Base-by-base conservation (phyloP, 805 yeast species). In the Metahyphopichia silvanorum region DNA sequence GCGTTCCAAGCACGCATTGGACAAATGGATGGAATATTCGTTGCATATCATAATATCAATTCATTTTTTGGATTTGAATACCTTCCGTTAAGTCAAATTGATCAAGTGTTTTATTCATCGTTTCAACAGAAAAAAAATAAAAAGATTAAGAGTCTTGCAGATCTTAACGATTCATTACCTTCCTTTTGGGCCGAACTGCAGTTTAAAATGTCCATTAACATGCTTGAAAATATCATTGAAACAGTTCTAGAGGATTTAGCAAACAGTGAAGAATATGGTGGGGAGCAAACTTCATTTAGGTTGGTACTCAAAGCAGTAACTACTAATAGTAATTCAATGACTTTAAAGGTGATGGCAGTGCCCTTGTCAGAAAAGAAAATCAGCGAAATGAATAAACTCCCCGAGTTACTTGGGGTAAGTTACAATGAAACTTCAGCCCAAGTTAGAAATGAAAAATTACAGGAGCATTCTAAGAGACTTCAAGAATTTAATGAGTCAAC, bases 11-110 rank as follows among this genome's bases (percentile, higher is more conserved):
- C 96, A 0, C 70, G 97, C 40, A 84, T 91, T 25, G 98, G 98
- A 3, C 79, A 84, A 47, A 91, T 93, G 98, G 97, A 89, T 57
- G 98, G 98, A 5, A 86, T 93, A 2, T 87, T 86, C 45, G 70
- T 91, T 11, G 96, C 96, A 0, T 91, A 81, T 55, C 98, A 91
- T 56, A 91, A 89, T 54, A 73, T 87, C 32, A 69, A 76, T 19
- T 65, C 78, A 29, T 74, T 89, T 46, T 86, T 91, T 58, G 98
- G 97, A 3, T 93, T 88, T 57, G 91, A 88, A 55, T 91, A 91
- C 55, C 53, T 91, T 18, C 89, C 95, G 1, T 61, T 89, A 31
- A 57, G 64, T 1, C 85, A 79, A 24, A 73, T 91, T 41, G 97
- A 91, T 53, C 47, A 51, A 23, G 49, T 63, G 1, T 63, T 56